Evolutionary conservation across 768 basidiomycete species (phyloP).

Genomic region (Rhodotorula toruloides): DNA sequence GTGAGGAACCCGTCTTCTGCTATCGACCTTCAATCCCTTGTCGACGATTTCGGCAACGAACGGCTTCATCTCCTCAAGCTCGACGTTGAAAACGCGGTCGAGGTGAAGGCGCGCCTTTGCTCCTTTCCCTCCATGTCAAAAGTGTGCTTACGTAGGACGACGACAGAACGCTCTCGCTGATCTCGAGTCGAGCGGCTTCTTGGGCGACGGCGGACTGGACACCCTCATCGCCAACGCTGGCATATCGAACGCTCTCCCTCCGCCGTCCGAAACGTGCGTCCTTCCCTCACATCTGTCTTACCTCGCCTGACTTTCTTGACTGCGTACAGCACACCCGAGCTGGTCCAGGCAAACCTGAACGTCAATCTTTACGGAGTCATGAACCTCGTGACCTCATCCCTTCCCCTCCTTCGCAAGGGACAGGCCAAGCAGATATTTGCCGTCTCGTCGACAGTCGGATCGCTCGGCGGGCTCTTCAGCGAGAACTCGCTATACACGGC

Average conservation of each 20-base stretch:
- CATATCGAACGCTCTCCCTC: not conserved
- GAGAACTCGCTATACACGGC: not conserved
- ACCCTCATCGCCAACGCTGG: slow-evolving; percentile 32
- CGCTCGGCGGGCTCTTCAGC: not conserved
- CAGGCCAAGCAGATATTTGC: not conserved
- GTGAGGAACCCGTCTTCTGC: no score
- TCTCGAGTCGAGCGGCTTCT: slow-evolving; percentile 22
- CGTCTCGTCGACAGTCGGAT: not conserved
- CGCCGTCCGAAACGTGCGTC: not conserved
- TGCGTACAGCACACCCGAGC: not conserved
- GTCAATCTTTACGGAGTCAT: slow-evolving; percentile 1
- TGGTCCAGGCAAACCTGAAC: not conserved
- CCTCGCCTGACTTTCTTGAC: no score
- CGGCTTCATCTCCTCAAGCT: no score
- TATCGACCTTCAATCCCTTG: no score
- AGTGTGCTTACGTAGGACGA: no score
- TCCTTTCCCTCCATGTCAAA: no score
- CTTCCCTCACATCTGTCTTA: not conserved
- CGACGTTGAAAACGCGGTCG: no score
- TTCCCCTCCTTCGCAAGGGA: not conserved
- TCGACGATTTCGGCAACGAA: no score
- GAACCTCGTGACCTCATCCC: not conserved
- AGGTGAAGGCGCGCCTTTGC: no score
- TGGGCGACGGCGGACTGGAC: slow-evolving; percentile 10
- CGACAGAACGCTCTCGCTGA: slow-evolving; percentile 3